These are phyloP conservation scores for Ascochyta clinopodiicola DNA, from an alignment of 2,329 filamentous ascomycete genomes.

Conservation along the genomic window DNA sequence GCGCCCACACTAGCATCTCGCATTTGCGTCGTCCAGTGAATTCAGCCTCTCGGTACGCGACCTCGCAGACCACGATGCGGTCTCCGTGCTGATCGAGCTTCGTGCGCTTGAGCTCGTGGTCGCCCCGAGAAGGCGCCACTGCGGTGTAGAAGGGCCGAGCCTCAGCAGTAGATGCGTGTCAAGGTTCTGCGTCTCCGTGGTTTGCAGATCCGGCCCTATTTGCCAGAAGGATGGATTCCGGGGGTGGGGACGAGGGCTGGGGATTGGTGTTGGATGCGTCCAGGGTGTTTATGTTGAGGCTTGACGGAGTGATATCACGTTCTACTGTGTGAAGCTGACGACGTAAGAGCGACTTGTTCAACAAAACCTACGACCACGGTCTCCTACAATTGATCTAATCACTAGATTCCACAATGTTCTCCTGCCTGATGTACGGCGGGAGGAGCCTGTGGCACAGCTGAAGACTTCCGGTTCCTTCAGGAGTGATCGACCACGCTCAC, in stretches of 20 bases:
- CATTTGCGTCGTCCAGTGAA: too few species aligned
- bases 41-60: background rate
- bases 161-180: background rate
- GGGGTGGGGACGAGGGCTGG: background rate
- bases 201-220: slow-evolving; percentile 8
- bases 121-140: background rate
- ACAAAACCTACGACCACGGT: too few species aligned
- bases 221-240: slow-evolving; percentile 1
- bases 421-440: background rate
- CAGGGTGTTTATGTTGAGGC: background rate
- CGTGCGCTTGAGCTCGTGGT: background rate
- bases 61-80: background rate
- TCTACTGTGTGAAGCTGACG: background rate
- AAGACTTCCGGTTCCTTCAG: background rate
- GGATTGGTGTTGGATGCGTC: background rate
- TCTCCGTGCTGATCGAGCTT: background rate
- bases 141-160: slow-evolving; percentile 11
- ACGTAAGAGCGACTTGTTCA: too few species aligned
- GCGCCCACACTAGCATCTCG: too few species aligned
- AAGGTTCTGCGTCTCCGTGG: background rate
- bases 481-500: background rate
- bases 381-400: background rate
- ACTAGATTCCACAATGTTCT: background rate
- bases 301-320: background rate
- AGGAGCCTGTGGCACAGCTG: slow-evolving; percentile 2